Evolutionary conservation across 2,329 filamentous ascomycete genomes (phyloP), one percentile per base, ranked within the genome.

Genomic region (Tolypocladium sp.): DNA sequence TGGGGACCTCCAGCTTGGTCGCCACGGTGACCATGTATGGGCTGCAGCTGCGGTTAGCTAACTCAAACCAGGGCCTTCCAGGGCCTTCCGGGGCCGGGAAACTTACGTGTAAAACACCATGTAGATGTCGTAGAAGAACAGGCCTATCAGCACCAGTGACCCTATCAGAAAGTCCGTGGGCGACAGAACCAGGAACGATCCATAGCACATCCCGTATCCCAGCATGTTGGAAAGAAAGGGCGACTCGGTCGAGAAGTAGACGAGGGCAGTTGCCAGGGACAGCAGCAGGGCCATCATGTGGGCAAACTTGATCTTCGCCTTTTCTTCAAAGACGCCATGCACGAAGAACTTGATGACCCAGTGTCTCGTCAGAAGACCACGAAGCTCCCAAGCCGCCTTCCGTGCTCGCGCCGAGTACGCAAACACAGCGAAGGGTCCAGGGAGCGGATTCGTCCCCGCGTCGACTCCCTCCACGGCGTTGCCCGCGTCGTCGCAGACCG

Each of bases 51-150:
- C 20, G 1, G 17, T 55, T 27, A 52, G 42, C 10, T n/a, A 10
- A 5, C 17, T 0, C 4, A 20, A 8, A n/a, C 0, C 0, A n/a
- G 15, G 15, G 15, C 10, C 20, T 3, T 33, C 17, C 15, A 10
- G 9, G 8, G 27, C 17, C 4, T 7, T n/a, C 8, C 6, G 2
- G 5, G n/a, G 17, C 4, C 12, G 54, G 22, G 10, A 17, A 27
- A 79, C 83, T 74, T 70, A 86, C 77, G 89, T 92, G 70, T 89
- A 94, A 70, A 94, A 94, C 7, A 94, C 90, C 80, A 93, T 92
- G 72, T 94, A 86, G 55, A 99, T 93, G 70, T 99, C 93, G 69
- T 99, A 99, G 68, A 96, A 85, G 76, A 97, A 97, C 1, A 97
- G 79, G 0, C 88, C 90, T 12, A 79, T 76, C 1, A 97, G 79